A percentile compares a stretch with the other conserved stretches of the same genome.
Conservation (phyloP, 2,329 filamentous ascomycete species). For the Alternaria sp. region DNA sequence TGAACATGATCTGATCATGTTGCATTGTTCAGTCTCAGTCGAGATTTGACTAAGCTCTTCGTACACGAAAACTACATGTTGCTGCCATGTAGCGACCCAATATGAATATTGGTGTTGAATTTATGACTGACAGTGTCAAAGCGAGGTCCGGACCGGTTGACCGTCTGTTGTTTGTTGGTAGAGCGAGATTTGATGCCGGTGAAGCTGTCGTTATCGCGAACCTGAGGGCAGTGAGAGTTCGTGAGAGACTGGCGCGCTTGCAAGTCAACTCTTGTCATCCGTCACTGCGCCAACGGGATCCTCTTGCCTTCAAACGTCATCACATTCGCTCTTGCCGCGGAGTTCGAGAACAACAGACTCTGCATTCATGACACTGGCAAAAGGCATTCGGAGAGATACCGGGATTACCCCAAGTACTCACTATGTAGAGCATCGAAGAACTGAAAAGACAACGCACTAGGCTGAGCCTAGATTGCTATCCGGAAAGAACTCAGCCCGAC, state of each 20-base stretch:
- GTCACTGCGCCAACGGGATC: neutral
- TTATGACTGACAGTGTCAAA: neutral
- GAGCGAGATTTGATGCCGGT: neutral
- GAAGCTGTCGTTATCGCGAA: neutral
- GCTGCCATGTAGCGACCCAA: neutral
- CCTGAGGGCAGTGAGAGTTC: neutral
- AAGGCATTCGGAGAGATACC: neutral
- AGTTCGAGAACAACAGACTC: neutral
- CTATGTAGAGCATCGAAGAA: neutral
- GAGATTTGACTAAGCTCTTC: neutral
- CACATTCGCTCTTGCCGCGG: neutral
- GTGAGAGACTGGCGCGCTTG: neutral
- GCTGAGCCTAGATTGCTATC: neutral
- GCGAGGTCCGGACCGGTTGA: neutral
- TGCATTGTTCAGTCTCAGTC: neutral
- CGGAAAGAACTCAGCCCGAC: slow-evolving; percentile 12
- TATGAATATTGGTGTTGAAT: neutral
- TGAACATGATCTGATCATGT: neutral
- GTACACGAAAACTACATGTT: too few relatives aligned
- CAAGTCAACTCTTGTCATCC: neutral
- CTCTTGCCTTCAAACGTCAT: neutral
- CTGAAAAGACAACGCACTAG: neutral
- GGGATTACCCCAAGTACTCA: neutral
- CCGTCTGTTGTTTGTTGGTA: neutral
- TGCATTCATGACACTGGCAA: neutral